Evolutionary conservation across 83 land plant genomes (phyloP).

Genomic region (Picea abies): DNA sequence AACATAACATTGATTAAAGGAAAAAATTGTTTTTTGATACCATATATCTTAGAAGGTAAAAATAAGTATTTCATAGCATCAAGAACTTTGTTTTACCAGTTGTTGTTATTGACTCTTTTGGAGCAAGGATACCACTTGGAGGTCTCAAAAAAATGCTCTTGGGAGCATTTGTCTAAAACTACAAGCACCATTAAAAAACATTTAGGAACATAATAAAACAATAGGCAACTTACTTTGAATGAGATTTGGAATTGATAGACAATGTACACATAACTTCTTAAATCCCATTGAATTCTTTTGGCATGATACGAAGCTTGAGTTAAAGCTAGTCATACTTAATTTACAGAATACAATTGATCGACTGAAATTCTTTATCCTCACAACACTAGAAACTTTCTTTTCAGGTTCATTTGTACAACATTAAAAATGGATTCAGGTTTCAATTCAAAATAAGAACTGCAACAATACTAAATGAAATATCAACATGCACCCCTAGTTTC

Average conservation of each 20-base stretch:
- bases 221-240: too few relatives aligned
- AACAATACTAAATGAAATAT: too few relatives aligned
- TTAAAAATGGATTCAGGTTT: too few relatives aligned
- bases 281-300: too few relatives aligned
- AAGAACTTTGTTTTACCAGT: constrained; percentile 49
- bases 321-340: too few relatives aligned
- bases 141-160: constrained; percentile 94
- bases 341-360: constrained; percentile 43
- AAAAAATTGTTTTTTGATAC: too few relatives aligned
- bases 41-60: neutral
- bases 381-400: constrained; percentile 73
- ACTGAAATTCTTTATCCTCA: constrained; percentile 75
- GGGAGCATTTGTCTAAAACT: constrained; percentile 97
- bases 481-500: too few relatives aligned
- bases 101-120: constrained; percentile 75
- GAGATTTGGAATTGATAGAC: too few relatives aligned
- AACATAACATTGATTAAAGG: too few relatives aligned
- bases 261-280: too few relatives aligned
- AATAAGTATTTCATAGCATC: neutral
- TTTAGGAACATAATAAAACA: neutral
- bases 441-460: too few relatives aligned
- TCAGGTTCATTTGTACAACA: constrained; percentile 75
- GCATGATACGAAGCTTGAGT: too few relatives aligned
- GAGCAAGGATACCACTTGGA: constrained; percentile 79
- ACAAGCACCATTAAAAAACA: neutral